A percentile compares a stretch with the other conserved stretches of the same genome.
These are phyloP conservation scores for Boletus coccyginus DNA, from an alignment of 768 basidiomycete species.

Conservation along the genomic window DNA sequence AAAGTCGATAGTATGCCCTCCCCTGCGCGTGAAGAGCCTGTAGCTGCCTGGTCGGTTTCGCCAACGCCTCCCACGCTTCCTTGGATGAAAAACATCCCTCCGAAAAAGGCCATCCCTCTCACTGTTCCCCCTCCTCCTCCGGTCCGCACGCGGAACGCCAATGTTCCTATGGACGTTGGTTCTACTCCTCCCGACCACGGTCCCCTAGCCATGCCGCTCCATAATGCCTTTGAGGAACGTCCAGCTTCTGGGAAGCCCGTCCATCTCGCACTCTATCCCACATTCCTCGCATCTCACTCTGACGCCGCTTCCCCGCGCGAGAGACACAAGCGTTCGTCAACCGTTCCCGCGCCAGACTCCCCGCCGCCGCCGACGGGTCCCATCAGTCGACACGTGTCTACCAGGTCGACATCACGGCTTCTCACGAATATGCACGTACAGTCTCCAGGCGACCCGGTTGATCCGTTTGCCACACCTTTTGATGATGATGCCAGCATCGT, in stretches of 20 bases:
- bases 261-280: constrained; percentile 17
- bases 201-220: constrained; percentile 39
- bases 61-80: constrained; percentile 27
- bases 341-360: constrained; percentile 14
- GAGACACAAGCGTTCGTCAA: constrained; percentile 22
- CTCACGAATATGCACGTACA: constrained; percentile 43
- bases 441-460: constrained; percentile 30
- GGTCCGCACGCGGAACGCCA: constrained; percentile 29
- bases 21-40: constrained; percentile 24
- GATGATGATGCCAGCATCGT: constrained; percentile 59
- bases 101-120: constrained; percentile 35
- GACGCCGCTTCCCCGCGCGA: constrained; percentile 8
- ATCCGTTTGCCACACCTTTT: constrained; percentile 78
- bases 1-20: constrained; percentile 29
- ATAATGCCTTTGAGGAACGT: constrained; percentile 37
- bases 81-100: constrained; percentile 23
- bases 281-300: constrained; percentile 7
- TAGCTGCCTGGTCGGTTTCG: constrained; percentile 32
- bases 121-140: constrained; percentile 32
- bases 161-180: constrained; percentile 37
- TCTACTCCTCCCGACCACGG: constrained; percentile 22
- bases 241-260: constrained; percentile 15
- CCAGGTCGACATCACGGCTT: constrained; percentile 42
- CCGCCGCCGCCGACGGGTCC: constrained; percentile 12
- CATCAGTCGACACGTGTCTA: constrained; percentile 18